Percentiles rank a stretch among this genome's conserved stretches.
phyloP scores from a whole-genome alignment of 805 yeast genomes.

The Debaryomyces hansenii region DNA sequence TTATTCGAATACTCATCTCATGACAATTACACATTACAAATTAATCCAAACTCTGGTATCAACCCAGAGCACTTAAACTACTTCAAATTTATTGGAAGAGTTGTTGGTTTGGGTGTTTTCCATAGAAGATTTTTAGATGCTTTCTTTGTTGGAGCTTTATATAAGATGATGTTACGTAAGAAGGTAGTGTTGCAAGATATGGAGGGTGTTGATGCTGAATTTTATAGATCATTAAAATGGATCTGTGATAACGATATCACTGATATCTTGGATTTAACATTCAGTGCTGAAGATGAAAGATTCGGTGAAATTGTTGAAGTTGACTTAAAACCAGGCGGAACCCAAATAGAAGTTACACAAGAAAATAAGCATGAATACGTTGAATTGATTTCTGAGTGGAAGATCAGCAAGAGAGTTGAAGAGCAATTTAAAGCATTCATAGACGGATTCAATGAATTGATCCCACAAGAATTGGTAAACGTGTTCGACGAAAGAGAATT shows the following conservation, averaged over 20 bases:
- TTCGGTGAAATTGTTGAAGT: conserved; percentile 90
- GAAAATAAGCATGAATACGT: conserved; percentile 95
- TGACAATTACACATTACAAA: conserved; percentile 96
- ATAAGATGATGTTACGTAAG: conserved; percentile 95
- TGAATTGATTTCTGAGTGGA: conserved; percentile 94
- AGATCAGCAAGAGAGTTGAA: conserved; percentile 86
- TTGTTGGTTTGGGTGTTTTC: conserved; percentile 97
- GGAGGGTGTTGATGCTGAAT: conserved; percentile 99
- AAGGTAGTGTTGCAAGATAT: conserved; percentile 94
- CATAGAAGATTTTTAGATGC: conserved; percentile 97
- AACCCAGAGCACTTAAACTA: conserved; percentile 98
- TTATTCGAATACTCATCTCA: conserved; percentile 96
- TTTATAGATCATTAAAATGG: conserved; percentile 94
- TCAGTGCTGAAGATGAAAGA: conserved; percentile 87
- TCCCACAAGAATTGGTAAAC: conserved; percentile 93
- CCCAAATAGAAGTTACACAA: conserved; percentile 87
- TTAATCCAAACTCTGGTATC: conserved; percentile 94
- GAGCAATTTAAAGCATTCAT: conserved; percentile 95
- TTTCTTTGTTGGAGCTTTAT: conserved; percentile 96
- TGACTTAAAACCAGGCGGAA: conserved; percentile 87
- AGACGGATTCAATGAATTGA: conserved; percentile 95
- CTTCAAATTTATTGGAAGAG: conserved; percentile 97
- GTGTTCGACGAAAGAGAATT: conserved; percentile 98
- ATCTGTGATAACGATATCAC: conserved; percentile 92
- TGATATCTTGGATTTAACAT: conserved; percentile 77